Evolutionary conservation across 2,329 filamentous ascomycete genomes (phyloP).

Genomic region (Cladosporium sp.): DNA sequence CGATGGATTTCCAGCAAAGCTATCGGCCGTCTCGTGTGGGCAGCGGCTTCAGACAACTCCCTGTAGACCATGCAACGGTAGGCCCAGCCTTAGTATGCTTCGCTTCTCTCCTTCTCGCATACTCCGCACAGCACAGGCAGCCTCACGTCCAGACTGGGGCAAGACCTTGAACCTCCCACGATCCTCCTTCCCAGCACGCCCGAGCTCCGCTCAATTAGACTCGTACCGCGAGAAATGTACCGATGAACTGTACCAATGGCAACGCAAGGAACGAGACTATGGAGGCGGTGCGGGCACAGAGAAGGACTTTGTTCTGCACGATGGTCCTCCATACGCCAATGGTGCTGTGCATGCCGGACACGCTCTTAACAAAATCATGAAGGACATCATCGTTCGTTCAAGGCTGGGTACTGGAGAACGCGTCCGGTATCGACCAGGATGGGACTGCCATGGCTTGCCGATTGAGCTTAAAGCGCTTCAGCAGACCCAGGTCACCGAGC

Average conservation of each 20-base stretch:
- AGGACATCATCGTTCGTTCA: constrained; percentile 84
- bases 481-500: constrained; percentile 38
- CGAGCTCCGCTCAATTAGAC: constrained; percentile 39
- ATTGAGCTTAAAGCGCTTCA: constrained; percentile 95
- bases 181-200: constrained; percentile 47
- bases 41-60: background rate
- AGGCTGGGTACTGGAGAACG: constrained; percentile 73
- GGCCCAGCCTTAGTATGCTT: constrained; percentile 16
- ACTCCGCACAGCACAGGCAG: constrained; percentile 17
- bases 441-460: constrained; percentile 96
- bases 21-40: too few relatives aligned
- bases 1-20: background rate
- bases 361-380: constrained; percentile 93
- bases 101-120: constrained; percentile 19
- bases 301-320: constrained; percentile 74
- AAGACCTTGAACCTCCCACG: constrained; percentile 45
- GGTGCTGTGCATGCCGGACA: constrained; percentile 88
- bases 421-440: constrained; percentile 82
- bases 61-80: background rate
- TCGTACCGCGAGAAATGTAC: constrained; percentile 71
- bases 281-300: constrained; percentile 35
- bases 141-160: constrained; percentile 21
- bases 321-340: constrained; percentile 96
- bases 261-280: constrained; percentile 43
- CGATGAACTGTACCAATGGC: constrained; percentile 88